Evolutionary conservation across 106 monocot species (phyloP).

Genomic region (Vanilla planifolia): DNA sequence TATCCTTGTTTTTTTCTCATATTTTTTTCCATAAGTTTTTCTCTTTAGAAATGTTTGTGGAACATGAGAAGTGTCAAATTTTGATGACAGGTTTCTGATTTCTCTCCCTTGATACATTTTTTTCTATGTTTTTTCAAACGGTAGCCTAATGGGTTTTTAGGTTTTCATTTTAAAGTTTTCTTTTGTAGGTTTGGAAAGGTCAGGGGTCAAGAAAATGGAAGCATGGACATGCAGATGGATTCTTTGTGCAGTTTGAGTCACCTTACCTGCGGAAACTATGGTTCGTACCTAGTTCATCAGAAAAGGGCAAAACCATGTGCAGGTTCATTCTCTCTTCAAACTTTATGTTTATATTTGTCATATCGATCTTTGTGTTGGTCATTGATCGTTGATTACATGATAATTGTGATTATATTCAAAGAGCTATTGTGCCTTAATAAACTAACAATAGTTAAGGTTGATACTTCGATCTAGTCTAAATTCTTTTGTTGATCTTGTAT

Average conservation of each 20-base stretch:
- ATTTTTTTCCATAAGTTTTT: background rate
- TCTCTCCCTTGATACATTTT: background rate
- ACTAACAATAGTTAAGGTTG: too few species aligned
- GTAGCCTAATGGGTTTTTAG: background rate
- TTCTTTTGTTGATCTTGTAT: too few species aligned
- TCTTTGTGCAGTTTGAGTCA: conserved; percentile 96
- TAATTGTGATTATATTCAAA: too few species aligned
- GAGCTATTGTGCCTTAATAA: too few species aligned
- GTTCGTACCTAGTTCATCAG: conserved; percentile 80
- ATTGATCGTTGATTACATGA: too few species aligned
- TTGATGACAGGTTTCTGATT: background rate
- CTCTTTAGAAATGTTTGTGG: background rate
- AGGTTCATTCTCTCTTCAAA: conserved; percentile 43
- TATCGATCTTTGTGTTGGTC: too few species aligned
- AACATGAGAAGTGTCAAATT: background rate
- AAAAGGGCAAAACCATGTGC: conserved; percentile 72
- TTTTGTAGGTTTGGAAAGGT: conserved; percentile 86
- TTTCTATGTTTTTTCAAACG: background rate
- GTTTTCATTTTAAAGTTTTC: background rate
- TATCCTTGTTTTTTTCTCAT: background rate
- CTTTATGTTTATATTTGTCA: too few species aligned
- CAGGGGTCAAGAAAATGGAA: conserved; percentile 98
- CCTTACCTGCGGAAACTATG: conserved; percentile 65
- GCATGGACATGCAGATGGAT: conserved; percentile 80
- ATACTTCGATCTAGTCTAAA: too few species aligned